These are phyloP conservation scores for Cyclospora cayetanensis DNA, from an alignment of 169 alveolate genomes.

Conservation along the genomic window DNA sequence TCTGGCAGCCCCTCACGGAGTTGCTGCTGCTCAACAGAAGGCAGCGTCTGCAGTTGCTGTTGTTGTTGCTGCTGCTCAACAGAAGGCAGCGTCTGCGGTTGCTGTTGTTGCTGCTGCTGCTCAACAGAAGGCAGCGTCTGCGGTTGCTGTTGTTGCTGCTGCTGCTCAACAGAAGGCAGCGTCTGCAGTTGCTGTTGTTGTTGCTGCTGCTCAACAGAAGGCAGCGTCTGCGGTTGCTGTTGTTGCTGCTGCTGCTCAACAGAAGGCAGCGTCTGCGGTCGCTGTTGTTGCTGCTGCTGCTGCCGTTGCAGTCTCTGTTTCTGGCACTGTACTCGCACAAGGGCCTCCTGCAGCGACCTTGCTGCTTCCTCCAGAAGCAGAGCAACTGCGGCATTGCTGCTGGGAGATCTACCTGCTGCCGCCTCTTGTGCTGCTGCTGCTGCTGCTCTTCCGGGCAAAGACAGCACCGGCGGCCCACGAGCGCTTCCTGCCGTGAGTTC, in stretches of 20 bases:
- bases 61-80: neutral
- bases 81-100: neutral
- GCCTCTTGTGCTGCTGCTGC: neutral
- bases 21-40: too few species aligned
- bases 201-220: neutral
- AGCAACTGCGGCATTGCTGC: neutral
- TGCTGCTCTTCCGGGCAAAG: neutral
- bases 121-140: neutral
- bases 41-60: too few species aligned
- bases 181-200: neutral
- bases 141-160: neutral
- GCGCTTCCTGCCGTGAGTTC: neutral
- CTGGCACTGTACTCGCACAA: neutral
- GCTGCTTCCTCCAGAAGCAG: neutral
- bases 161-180: neutral
- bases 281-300: neutral
- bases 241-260: neutral
- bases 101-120: neutral
- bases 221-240: neutral
- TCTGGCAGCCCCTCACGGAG: too few species aligned
- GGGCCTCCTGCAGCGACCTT: neutral
- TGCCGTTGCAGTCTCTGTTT: neutral
- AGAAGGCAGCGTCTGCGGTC: neutral
- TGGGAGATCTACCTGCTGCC: neutral
- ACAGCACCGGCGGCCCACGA: neutral